Conservation (phyloP, 108 stramenopile genomes). For the Epipyxis sp. region DNA sequence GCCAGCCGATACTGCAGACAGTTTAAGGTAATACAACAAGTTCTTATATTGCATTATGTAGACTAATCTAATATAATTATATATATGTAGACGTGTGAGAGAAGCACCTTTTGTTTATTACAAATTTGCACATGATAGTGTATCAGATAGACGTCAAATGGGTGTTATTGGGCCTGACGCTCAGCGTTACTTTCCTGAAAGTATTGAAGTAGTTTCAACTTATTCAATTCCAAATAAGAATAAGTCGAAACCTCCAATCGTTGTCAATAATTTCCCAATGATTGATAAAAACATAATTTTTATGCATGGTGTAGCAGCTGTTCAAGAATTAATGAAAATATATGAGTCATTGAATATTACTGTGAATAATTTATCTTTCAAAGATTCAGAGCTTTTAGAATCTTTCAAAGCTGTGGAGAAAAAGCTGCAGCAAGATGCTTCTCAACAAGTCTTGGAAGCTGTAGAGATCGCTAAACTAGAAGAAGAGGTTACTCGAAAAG, state of each 20-base stretch:
- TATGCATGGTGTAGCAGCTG: conserved; percentile 66
- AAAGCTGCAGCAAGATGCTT: neutral
- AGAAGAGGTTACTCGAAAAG: neutral
- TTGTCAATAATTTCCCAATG: conserved; percentile 56
- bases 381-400: neutral
- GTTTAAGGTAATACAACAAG: too few relatives aligned
- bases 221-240: neutral
- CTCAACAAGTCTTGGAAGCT: neutral
- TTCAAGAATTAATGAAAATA: conserved; percentile 58
- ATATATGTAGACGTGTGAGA: neutral
- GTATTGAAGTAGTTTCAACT: conserved; percentile 17
- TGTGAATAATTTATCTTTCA: conserved; percentile 42
- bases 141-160: conserved; percentile 18
- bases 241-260: neutral
- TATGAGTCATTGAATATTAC: conserved; percentile 42
- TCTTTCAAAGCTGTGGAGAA: neutral
- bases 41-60: too few relatives aligned
- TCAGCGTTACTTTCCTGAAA: conserved; percentile 31
- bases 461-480: neutral
- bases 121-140: conserved; percentile 19
- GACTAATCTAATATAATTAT: too few relatives aligned
- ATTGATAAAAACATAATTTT: conserved; percentile 64
- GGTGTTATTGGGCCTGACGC: conserved; percentile 31
- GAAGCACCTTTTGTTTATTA: conserved; percentile 9
- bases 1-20: too few relatives aligned